Evolutionary conservation across 2,329 filamentous ascomycete species (phyloP).

Genomic region (Byssothecium circinans): DNA sequence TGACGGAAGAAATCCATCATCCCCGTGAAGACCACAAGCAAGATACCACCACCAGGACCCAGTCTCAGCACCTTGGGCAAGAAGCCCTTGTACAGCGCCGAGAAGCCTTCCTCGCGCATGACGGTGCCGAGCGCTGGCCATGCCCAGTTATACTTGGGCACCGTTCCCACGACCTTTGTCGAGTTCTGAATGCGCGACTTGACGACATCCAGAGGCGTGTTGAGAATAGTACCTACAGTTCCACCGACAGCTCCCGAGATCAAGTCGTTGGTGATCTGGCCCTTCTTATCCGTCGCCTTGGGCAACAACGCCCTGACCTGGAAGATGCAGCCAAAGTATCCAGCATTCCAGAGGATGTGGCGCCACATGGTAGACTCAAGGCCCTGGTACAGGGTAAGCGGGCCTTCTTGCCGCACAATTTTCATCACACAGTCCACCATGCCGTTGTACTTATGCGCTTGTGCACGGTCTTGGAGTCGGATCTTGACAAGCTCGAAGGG

Average conservation of each 20-base stretch:
- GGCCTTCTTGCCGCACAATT: constrained; percentile 81
- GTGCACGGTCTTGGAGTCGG: constrained; percentile 91
- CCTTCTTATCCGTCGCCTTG: constrained; percentile 74
- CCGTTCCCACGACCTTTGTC: constrained; percentile 74
- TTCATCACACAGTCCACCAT: constrained; percentile 78
- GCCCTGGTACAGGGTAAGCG: constrained; percentile 91
- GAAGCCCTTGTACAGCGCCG: constrained; percentile 96
- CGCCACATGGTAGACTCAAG: constrained; percentile 97
- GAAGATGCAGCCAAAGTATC: constrained; percentile 98
- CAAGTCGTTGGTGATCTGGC: constrained; percentile 84
- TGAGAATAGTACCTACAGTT: constrained; percentile 85
- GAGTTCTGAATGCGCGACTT: constrained; percentile 98
- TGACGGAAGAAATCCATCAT: constrained; percentile 92
- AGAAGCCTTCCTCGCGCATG: constrained; percentile 89
- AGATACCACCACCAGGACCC: constrained; percentile 71
- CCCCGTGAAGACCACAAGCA: constrained; percentile 83
- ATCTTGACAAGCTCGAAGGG: constrained; percentile 99
- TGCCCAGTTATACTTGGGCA: constrained; percentile 99
- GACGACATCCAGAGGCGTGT: constrained; percentile 96
- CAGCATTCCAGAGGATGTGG: constrained; percentile 90
- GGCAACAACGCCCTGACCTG: constrained; percentile 87
- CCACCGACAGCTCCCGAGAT: constrained; percentile 85
- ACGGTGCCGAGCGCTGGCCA: constrained; percentile 85
- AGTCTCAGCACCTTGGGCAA: constrained; percentile 86
- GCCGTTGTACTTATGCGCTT: constrained; percentile 82